phyloP scores from a whole-genome alignment of 1,139 yeast genomes.

The Suhomyces kunorum region DNA sequence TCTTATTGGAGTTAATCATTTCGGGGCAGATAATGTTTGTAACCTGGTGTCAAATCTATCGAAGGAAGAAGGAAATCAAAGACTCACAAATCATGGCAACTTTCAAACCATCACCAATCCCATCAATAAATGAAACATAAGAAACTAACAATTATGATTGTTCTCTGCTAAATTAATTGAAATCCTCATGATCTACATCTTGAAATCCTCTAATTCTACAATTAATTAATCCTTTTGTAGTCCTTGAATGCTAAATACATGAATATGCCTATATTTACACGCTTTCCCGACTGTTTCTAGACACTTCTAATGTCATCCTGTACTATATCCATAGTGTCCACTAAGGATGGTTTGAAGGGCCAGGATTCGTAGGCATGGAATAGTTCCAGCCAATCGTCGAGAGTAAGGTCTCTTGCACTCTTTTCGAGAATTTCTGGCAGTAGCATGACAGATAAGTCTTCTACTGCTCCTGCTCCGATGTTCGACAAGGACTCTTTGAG shows the following conservation, averaged over 20 bases:
- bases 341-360: conserved; percentile 77
- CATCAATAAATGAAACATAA: too few species aligned
- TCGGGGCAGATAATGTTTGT: too few species aligned
- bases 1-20: too few species aligned
- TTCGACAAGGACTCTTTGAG: conserved; percentile 51
- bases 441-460: conserved; percentile 48
- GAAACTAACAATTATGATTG: too few species aligned
- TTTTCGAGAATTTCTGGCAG: conserved; percentile 43
- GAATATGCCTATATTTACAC: not conserved
- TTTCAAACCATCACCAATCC: too few species aligned
- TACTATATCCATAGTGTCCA: conserved; percentile 25
- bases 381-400: conserved; percentile 54
- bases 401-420: conserved; percentile 50
- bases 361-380: conserved; percentile 60
- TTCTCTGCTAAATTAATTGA: too few species aligned
- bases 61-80: too few species aligned
- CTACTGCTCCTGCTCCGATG: conserved; percentile 82
- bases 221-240: too few species aligned
- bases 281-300: conserved; percentile 12
- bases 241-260: conserved; percentile 1
- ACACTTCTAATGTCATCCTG: conserved; percentile 22
- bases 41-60: too few species aligned
- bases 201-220: too few species aligned
- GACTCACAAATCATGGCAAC: too few species aligned
- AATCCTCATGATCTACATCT: too few species aligned